Evolutionary conservation across 805 yeast genomes (phyloP).

Genomic region (Hanseniaspora clermontiae): DNA sequence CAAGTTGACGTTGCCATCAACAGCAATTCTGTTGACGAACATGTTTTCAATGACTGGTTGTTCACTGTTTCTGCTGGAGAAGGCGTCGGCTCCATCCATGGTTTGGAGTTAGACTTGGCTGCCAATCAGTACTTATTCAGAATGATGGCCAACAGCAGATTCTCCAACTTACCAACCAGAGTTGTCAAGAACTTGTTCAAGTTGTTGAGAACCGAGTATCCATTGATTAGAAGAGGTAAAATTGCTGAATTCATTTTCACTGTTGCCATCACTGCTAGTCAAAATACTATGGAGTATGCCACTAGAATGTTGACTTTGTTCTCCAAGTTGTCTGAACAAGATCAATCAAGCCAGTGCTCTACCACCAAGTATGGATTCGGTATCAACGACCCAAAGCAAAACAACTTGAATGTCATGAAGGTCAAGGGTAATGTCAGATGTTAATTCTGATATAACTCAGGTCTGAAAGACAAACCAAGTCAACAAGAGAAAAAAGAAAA

Average conservation of each 20-base stretch:
- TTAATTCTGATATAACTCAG: not conserved
- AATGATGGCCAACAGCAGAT: conserved; percentile 9
- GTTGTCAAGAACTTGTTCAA: not conserved
- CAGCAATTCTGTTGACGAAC: not conserved
- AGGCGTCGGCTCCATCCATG: not conserved
- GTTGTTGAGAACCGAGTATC: not conserved
- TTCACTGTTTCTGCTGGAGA: not conserved
- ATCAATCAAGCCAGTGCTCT: not conserved
- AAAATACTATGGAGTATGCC: not conserved
- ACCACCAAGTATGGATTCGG: not conserved
- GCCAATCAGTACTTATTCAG: not conserved
- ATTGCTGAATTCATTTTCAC: not conserved
- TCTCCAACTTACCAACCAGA: conserved; percentile 1
- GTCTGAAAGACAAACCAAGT: too few species aligned
- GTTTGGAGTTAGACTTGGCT: not conserved
- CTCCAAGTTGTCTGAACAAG: not conserved
- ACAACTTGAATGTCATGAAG: not conserved
- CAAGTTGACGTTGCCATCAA: not conserved
- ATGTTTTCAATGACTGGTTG: not conserved
- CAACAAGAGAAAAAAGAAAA: too few species aligned
- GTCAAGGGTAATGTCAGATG: not conserved
- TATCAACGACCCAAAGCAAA: conserved; percentile 6
- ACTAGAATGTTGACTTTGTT: not conserved
- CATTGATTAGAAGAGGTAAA: not conserved
- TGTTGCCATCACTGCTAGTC: not conserved